phyloP scores from a whole-genome alignment of 495 filamentous ascomycete species.

The Parathielavia appendiculata region DNA sequence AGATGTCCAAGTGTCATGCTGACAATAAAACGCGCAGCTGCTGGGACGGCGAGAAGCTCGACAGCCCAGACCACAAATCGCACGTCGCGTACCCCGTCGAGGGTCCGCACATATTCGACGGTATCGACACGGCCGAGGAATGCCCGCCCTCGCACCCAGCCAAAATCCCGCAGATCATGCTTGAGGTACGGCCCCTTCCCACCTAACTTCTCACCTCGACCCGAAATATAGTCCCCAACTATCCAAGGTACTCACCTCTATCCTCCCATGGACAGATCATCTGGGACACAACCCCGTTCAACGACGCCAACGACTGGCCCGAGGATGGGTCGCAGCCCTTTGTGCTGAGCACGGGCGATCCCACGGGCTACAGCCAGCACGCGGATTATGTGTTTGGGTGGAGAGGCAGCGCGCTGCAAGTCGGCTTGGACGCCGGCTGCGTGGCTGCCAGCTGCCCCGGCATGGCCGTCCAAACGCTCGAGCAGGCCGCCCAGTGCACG shows the following conservation, averaged over 20 bases:
- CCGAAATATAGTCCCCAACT: too few species aligned
- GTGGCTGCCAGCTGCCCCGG: conserved; percentile 27
- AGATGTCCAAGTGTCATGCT: not conserved
- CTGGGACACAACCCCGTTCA: conserved; percentile 27
- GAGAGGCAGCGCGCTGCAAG: conserved; percentile 31
- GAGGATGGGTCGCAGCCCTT: conserved; percentile 41
- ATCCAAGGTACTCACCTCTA: too few species aligned
- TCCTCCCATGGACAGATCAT: too few species aligned
- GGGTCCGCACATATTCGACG: conserved; percentile 31
- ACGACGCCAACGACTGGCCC: conserved; percentile 36
- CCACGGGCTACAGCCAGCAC: conserved; percentile 28
- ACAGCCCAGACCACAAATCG: conserved; percentile 30
- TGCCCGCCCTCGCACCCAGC: conserved; percentile 30
- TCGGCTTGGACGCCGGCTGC: conserved; percentile 31
- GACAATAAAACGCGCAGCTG: conserved; percentile 23
- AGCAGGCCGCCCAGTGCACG: conserved; percentile 31
- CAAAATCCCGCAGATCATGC: conserved; percentile 32
- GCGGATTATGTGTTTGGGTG: conserved; percentile 35
- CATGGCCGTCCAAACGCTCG: conserved; percentile 29
- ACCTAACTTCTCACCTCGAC: too few species aligned
- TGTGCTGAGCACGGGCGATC: conserved; percentile 38
- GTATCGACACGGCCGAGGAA: not conserved
- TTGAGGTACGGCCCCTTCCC: too few species aligned
- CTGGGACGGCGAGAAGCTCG: conserved; percentile 36
- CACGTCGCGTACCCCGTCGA: conserved; percentile 33